Conservation (phyloP, 768 basidiomycete species). For the Suillus decipiens region DNA sequence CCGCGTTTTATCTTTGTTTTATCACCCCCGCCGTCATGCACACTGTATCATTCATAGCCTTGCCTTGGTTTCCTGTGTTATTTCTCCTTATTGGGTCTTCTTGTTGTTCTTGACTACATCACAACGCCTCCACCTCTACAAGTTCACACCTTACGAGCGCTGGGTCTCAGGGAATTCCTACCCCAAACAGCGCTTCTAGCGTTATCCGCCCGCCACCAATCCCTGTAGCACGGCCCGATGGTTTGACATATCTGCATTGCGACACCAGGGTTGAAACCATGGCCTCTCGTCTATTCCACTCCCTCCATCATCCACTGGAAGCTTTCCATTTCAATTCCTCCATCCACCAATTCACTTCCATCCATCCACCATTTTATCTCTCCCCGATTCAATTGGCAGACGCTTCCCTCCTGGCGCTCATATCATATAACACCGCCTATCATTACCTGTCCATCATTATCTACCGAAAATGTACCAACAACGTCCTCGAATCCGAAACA, state of each 20-base stretch:
- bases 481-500: background rate
- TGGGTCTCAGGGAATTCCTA: background rate
- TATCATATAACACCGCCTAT: background rate
- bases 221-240: background rate
- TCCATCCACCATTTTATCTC: background rate
- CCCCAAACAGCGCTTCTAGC: background rate
- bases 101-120: constrained; percentile 4
- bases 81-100: constrained; percentile 8
- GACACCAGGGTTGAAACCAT: background rate
- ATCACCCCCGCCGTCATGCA: background rate
- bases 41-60: constrained; percentile 5
- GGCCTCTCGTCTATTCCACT: background rate
- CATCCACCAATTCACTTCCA: background rate
- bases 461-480: background rate
- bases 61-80: constrained; percentile 6
- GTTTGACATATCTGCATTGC: background rate
- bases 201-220: background rate
- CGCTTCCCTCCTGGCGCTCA: background rate
- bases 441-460: background rate
- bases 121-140: background rate
- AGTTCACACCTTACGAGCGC: too few species aligned
- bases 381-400: background rate
- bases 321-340: background rate
- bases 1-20: background rate
- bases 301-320: background rate